Conservation (phyloP, 108 stramenopile species). For the Thalassiosira profunda region DNA sequence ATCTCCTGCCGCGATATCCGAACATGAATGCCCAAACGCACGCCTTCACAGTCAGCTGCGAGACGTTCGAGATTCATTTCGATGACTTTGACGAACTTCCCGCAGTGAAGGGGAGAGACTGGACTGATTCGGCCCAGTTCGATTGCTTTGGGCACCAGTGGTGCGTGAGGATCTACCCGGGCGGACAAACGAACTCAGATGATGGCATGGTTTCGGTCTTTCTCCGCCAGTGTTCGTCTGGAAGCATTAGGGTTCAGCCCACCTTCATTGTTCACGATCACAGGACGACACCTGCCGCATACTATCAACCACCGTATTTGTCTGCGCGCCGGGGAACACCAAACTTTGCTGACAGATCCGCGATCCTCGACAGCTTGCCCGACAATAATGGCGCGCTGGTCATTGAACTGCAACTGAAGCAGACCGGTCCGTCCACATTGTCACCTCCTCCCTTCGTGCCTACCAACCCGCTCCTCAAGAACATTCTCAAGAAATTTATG, state of each 20-base stretch:
- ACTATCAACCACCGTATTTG: not conserved
- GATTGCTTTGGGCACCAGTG: not conserved
- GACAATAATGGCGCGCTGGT: conserved; percentile 1
- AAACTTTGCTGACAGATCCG: not conserved
- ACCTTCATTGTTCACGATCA: not conserved
- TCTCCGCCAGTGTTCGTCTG: not conserved
- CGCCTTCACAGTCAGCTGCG: too few relatives aligned
- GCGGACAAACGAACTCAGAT: not conserved
- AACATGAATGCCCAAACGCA: too few relatives aligned
- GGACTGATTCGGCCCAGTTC: not conserved
- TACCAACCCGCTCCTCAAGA: not conserved
- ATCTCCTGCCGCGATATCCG: too few relatives aligned
- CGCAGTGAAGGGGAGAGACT: too few relatives aligned
- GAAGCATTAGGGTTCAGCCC: not conserved
- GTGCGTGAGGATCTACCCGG: not conserved
- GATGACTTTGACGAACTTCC: too few relatives aligned
- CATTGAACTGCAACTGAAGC: not conserved
- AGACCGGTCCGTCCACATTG: not conserved
- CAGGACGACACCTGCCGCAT: not conserved
- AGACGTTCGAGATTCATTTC: too few relatives aligned
- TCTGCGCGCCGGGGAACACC: not conserved
- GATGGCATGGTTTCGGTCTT: not conserved
- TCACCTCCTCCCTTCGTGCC: not conserved
- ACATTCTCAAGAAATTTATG: not conserved
- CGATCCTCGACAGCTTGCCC: not conserved